A percentile compares a stretch with the other conserved stretches of the same genome.
phyloP scores from a whole-genome alignment of 208 protist genomes.

The Crithidia mellificae region DNA sequence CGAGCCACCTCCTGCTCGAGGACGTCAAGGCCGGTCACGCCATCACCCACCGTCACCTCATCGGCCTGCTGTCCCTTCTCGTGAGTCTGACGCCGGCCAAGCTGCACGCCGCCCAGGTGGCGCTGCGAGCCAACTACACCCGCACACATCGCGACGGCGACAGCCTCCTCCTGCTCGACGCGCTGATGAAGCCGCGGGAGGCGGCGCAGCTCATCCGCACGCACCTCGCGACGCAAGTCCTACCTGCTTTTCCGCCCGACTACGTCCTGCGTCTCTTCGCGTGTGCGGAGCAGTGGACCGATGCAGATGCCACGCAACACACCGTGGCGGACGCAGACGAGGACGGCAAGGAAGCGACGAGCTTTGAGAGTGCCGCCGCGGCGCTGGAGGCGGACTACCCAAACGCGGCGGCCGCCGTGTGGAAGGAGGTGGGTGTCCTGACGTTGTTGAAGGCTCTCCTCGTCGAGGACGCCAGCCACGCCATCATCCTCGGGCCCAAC shows the following conservation, averaged over 20 bases:
- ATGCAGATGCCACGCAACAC: background rate
- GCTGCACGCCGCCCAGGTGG: slow-evolving; percentile 27
- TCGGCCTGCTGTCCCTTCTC: slow-evolving; percentile 56
- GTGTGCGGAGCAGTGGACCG: background rate
- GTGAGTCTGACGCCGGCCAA: slow-evolving; percentile 38
- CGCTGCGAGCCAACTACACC: slow-evolving; percentile 41
- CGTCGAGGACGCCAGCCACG: slow-evolving; percentile 31
- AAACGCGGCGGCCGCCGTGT: slow-evolving; percentile 37
- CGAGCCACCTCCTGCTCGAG: slow-evolving; percentile 55
- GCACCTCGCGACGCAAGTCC: slow-evolving; percentile 26
- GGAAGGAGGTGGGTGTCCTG: slow-evolving; percentile 57
- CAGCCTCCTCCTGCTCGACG: slow-evolving; percentile 45
- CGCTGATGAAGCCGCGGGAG: slow-evolving; percentile 34
- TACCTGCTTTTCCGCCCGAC: slow-evolving; percentile 5
- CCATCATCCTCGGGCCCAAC: slow-evolving; percentile 14
- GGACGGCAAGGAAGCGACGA: background rate
- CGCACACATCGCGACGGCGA: slow-evolving; percentile 37
- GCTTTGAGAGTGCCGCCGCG: background rate
- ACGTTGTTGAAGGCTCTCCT: slow-evolving; percentile 66
- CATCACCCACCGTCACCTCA: slow-evolving; percentile 54
- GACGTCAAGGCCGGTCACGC: slow-evolving; percentile 51
- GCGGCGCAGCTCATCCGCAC: slow-evolving; percentile 28
- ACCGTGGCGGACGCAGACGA: slow-evolving; percentile 4
- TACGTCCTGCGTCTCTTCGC: slow-evolving; percentile 17
- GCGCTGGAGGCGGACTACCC: slow-evolving; percentile 13